Evolutionary conservation across 768 basidiomycete species (phyloP), one percentile per base, ranked within the genome.

Genomic region (Baorangia bicolor): DNA sequence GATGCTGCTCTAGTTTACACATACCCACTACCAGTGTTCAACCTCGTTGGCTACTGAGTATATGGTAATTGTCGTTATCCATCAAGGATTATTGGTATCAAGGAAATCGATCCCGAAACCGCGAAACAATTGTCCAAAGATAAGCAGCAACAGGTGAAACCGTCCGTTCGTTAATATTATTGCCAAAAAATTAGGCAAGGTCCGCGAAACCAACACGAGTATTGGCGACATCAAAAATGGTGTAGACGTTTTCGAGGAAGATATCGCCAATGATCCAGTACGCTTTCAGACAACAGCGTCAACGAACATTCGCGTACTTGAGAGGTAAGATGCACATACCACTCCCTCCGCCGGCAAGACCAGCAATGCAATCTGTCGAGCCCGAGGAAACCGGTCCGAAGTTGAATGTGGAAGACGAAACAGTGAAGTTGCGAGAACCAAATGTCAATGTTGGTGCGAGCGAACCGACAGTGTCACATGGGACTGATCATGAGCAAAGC

Each of bases 1-100:
- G 67, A 88, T 90, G 86, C 58, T 87, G 47, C 68, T 92, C 60
- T 91, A 61, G 58, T 31, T 5, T 20, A 46, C 25, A 20, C 27
- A 53, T 30, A 28, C 31, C 27, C 52, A 52, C 42, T 43, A 48
- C 27, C 41, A 48, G 8, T 23, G 34, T 46, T 39, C 51, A 45
- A 25, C n/a, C 1, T 51, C 21, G 5, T 10, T 33, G 23, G 27
- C 25, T 46, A 31, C 20, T 18, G 30, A 34, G 53, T 30, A 38
- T 55, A 18, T 16, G n/a, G n/a, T 39, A 30, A 46, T 8, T 25
- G 20, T 39, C 11, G 43, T 21, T 18, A 43, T 52, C 33, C 50
- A 47, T 49, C 49, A 25, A 51, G 48, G 28, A 43, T 39, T 14
- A 8, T 45, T 14, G 35, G 31, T 23, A 27, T 11, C 44, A 28